Evolutionary conservation across 148 eudicot genomes (phyloP), one percentile per base, ranked within the genome.

Genomic region (Rhododendron henanense): DNA sequence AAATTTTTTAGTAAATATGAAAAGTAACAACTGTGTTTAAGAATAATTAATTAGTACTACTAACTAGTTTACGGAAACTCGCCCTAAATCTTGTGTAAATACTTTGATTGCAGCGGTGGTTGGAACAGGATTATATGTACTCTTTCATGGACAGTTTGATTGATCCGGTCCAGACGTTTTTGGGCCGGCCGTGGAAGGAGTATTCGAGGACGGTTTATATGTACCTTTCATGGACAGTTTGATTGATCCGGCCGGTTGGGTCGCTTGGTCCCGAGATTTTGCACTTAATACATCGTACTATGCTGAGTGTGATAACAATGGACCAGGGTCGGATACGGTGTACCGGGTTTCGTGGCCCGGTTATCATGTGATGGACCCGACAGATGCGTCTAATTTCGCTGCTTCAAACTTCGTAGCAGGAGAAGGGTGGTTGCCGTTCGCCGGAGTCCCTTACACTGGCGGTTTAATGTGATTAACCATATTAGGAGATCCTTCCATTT

Each of bases 141-240:
- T 31, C 31, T 31, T 31, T 31, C 31, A 31, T 31, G 31, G 31
- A 31, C 31, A 31, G 31, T 31, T 31, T 31, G 31, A 31, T 31
- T 31, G 31, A 31, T 31, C 31, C 97, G 3, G 92, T 90, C 9
- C 83, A 81, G 74, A 89, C 94, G 2, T 97, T 93, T 59, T 87
- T 97, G 86, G 99, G 99, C 57, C 86, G 98, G 81, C 99, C 99
- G 0, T 95, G 99, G 98, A 97, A 94, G 85, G 79, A 88, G 67
- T 95, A 88, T 77, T 94, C 99, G 0, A 87, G 98, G 83, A 95
- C 96, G 0, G 95, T 95, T 7, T 94, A 82, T 83, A 87, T 97
- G 90, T 90, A 91, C 45, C 95, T 21, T 97, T 82, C 83, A 87
- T 97, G 92, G 90, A 91, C 59, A 45, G 86, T 2, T 63, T 63